phyloP scores from a whole-genome alignment of 495 filamentous ascomycete genomes.

The Penicillium taxi region DNA sequence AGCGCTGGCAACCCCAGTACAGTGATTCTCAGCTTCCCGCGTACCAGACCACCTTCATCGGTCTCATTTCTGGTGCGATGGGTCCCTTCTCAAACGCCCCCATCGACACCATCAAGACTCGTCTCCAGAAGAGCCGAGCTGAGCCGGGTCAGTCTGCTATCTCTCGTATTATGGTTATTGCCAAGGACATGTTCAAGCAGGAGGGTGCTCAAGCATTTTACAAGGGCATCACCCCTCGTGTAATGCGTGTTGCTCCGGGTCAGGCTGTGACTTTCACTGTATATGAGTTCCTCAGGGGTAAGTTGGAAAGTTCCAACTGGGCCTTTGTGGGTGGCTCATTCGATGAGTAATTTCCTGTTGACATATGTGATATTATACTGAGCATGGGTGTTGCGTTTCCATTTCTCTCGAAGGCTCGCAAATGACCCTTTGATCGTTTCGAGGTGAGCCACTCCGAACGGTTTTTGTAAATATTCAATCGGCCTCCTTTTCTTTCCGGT shows the following conservation, averaged over 20 bases:
- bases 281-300: slow-evolving; percentile 84
- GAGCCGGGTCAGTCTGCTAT: slow-evolving; percentile 73
- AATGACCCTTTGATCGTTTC: slow-evolving; percentile 1
- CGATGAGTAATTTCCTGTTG: slow-evolving; percentile 53
- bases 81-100: slow-evolving; percentile 93
- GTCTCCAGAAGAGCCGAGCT: slow-evolving; percentile 83
- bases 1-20: slow-evolving; percentile 56
- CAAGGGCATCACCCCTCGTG: slow-evolving; percentile 95
- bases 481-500: slow-evolving; percentile 17
- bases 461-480: slow-evolving; percentile 20
- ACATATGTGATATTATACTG: slow-evolving; percentile 24
- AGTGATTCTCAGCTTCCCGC: slow-evolving; percentile 59
- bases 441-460: slow-evolving; percentile 6
- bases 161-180: slow-evolving; percentile 66
- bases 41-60: slow-evolving; percentile 87
- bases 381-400: slow-evolving; percentile 24
- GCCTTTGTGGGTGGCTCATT: slow-evolving; percentile 58
- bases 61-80: slow-evolving; percentile 87
- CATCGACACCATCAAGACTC: slow-evolving; percentile 98
- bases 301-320: slow-evolving; percentile 65
- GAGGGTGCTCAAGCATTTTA: slow-evolving; percentile 94
- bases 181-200: slow-evolving; percentile 91
- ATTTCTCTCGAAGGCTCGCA: slow-evolving; percentile 5
- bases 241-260: slow-evolving; percentile 95
- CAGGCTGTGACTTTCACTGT: slow-evolving; percentile 98